Base-by-base conservation (phyloP, 441 rosid species). In the Pelargonium cotyledonis region DNA sequence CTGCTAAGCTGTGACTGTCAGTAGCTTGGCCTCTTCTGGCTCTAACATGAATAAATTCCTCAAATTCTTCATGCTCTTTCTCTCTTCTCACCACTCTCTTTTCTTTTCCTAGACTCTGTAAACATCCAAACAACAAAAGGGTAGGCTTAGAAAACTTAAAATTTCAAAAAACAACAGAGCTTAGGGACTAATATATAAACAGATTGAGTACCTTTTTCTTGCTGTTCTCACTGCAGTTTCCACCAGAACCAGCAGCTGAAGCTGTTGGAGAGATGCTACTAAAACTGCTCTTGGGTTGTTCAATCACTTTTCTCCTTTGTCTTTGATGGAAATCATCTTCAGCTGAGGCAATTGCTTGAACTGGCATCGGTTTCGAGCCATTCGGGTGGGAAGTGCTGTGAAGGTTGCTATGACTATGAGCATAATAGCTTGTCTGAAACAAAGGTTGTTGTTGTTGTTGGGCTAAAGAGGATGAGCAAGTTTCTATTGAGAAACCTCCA, bases 21-120 rank as follows among this genome's bases (percentile, higher is more conserved):
- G 89, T 85, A 21, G 87, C 89, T 73, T 83, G 85, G 51, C 89
- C 89, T 78, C 85, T 80, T 74, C 79, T 81, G 21, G 85, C 89
- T 77, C 89, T 79, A 47, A 83, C 83, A 80, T 83, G 85, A 78
- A 83, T 66, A 57, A 82, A 78, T 71, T 81, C 77, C 40, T 76
- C 77, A 67, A 71, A 53, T 70, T 76, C 63, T 18, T 57, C 61
- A 21, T 16, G 18, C 21, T 55, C 19, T 55, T 55, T 29, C 63
- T 57, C 63, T 18, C 14, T 79, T 55, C 15, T 73, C 68, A 63
- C 75, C 60, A 58, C 80, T 79, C 70, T 78, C 75, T 67, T 80
- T 29, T 78, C 73, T 77, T 74, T 76, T 26, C 72, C 72, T 10
- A 44, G 15, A 26, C 70, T 76, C 87, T 84, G 67, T 35, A 61